A percentile compares a stretch with the other conserved stretches of the same genome.
Evolutionary conservation across 805 yeast species (phyloP).

Genomic region (Ascoidea asiatica): DNA sequence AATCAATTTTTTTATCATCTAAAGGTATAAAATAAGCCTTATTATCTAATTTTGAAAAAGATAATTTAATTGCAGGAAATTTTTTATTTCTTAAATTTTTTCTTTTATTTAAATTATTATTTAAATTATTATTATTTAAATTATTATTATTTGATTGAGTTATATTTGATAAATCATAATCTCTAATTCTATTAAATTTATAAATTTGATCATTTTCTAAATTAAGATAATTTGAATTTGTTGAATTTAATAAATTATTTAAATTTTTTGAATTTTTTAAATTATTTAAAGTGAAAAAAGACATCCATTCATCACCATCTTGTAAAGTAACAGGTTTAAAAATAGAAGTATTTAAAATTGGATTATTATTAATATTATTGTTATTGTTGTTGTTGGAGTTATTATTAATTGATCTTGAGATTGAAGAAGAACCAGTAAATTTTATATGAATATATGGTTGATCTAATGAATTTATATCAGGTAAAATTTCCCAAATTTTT

Average conservation of each 20-base stretch:
- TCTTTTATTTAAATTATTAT: slow-evolving; percentile 19
- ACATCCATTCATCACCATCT: slow-evolving; percentile 64
- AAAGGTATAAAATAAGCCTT: slow-evolving; percentile 67
- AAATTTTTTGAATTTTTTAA: slow-evolving; percentile 25
- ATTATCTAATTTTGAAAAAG: slow-evolving; percentile 47
- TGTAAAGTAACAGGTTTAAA: slow-evolving; percentile 63
- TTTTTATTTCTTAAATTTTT: slow-evolving; percentile 13
- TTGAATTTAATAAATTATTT: slow-evolving; percentile 30
- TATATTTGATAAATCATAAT: slow-evolving; percentile 66
- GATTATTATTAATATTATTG: slow-evolving; percentile 20
- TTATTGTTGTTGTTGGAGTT: slow-evolving; percentile 17
- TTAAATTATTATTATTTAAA: no score
- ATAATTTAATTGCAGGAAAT: slow-evolving; percentile 31
- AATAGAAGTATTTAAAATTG: slow-evolving; percentile 40
- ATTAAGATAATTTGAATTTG: slow-evolving; percentile 30
- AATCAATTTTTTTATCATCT: slow-evolving; percentile 63
- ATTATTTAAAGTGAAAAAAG: slow-evolving; percentile 41
- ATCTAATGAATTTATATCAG: slow-evolving; percentile 88
- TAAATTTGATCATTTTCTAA: slow-evolving; percentile 26
- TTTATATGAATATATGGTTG: slow-evolving; percentile 54
- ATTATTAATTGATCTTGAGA: slow-evolving; percentile 12
- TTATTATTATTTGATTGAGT: no score
- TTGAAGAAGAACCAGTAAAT: slow-evolving; percentile 38
- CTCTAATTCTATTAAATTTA: slow-evolving; percentile 54
- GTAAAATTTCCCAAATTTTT: slow-evolving; percentile 66